Evolutionary conservation across 768 basidiomycete genomes (phyloP), one percentile per base, ranked within the genome.

Genomic region (Neoboletus brunneissimus): DNA sequence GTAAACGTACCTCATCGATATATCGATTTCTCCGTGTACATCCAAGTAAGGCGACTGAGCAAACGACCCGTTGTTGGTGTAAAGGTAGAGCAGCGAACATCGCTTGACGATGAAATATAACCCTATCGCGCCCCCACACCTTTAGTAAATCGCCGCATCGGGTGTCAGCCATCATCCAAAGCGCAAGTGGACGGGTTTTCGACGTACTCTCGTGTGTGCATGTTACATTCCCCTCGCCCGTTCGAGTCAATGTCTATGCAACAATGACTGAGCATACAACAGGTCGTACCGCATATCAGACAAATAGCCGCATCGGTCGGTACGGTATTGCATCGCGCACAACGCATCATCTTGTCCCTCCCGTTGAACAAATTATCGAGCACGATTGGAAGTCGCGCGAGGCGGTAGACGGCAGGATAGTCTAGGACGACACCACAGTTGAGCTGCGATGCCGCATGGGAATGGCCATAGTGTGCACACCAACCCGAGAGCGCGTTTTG

Each of bases 241-340:
- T 61, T 76, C 16, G 79, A 76, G 18, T 77, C 79, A 49, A 72
- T 64, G 59, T 94, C 93, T 61, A 79, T 76, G 69, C 97, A 99
- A 66, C 97, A 99, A 59, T 94, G 87, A 62, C 91, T 92, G 68
- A 93, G 89, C 77, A 95, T 81, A 67, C 97, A 98, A 11, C 89
- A 84, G 15, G 88, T 85, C 47, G 84, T 77, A 0, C 97, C 97
- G 62, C 97, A 99, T 49, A 94, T 78, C 58, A 98, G 71, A 70
- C 97, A 99, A 2, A 99, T 85, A 0, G 94, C 97, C 20, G 92
- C 91, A 62, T 91, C 92, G 11, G 77, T 74, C 0, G 95, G 94
- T 20, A 89, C 83, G 0, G 85, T 90, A 37, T 82, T 78, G 71
- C 97, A 99, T 35, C 83, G 80, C 20, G 71, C 72, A 69, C 97